Evolutionary conservation across 2,329 filamentous ascomycete genomes (phyloP).

Genomic region (Penicillium sumatraense): DNA sequence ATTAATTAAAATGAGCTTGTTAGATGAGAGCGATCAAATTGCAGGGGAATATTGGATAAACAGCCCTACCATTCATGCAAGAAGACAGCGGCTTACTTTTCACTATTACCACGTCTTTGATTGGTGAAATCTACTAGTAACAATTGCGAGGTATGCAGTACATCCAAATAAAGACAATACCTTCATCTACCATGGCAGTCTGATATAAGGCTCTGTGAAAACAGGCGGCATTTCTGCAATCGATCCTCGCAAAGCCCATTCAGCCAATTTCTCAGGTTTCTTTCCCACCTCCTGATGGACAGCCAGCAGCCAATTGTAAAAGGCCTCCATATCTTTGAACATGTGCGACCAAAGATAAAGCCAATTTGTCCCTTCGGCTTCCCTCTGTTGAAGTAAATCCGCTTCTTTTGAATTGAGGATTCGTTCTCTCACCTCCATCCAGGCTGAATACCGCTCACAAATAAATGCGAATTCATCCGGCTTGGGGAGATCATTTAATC

Average conservation of each 20-base stretch:
- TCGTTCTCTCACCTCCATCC: background rate
- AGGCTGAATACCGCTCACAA: background rate
- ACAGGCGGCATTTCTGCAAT: background rate
- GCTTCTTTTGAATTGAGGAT: background rate
- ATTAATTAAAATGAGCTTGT: background rate
- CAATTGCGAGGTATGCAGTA: too few relatives aligned
- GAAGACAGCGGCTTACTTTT: too few relatives aligned
- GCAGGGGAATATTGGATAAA: too few relatives aligned
- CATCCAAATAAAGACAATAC: too few relatives aligned
- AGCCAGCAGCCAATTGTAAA: conserved; percentile 3
- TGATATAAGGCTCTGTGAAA: too few relatives aligned
- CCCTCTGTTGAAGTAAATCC: background rate
- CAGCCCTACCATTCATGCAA: background rate
- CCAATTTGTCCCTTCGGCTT: background rate
- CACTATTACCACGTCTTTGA: too few relatives aligned
- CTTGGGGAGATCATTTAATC: background rate
- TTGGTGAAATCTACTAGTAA: too few relatives aligned
- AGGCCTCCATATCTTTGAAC: background rate
- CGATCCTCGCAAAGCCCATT: conserved; percentile 3
- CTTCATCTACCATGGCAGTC: too few relatives aligned
- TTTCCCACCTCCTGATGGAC: background rate
- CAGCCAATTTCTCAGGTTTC: conserved; percentile 1
- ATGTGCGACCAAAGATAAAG: background rate
- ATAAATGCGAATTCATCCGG: background rate
- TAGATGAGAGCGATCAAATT: too few relatives aligned